Base-by-base conservation (phyloP, 2,329 filamentous ascomycete species). In the Chalara sp. region DNA sequence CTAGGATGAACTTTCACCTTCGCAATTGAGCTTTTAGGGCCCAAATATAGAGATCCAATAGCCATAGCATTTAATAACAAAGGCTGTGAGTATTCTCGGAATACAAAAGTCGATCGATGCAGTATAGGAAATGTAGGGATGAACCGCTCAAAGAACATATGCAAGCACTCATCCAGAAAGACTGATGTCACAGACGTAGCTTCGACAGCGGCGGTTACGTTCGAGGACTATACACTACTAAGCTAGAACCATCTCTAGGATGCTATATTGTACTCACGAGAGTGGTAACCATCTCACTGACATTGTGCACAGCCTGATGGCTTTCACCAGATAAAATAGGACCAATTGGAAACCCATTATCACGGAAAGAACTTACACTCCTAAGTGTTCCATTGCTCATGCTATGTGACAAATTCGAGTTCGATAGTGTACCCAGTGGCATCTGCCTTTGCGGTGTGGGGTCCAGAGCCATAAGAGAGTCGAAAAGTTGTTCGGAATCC, bases 61-160 rank as follows among this genome's bases (percentile, higher is more conserved):
- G 71, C 71, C 53, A 73, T 73, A 12, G 70, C 69, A 56, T 72
- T 73, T 1, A 73, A 57, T 1, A 73, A 57, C 11, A 73, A 57
- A 12, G 70, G 65, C 49, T 72, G 70, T 1, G 68, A 68, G 55
- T 69, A 72, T 52, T 73, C 70, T 42, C 67, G 63, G 48, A 72
- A 72, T 1, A 72, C 64, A 30, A 73, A 73, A 1, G 70, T 73
- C 32, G 70, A 65, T 52, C 67, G 63, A 58, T 73, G 70, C 12
- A 73, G 56, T n/a, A 73, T 62, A 5, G 70, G 71, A 49, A 73
- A 73, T 1, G 70, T 72, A 3, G 71, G 71, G 30, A 72, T 72
- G 51, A 74, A 72, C 12, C 69, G 65, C 11, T 65, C 65, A 49
- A 73, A 74, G 58, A 73, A 74, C 69, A 73, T 72, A 51, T 74